Base-by-base conservation (phyloP, 768 basidiomycete genomes). In the Panellus pusillus region DNA sequence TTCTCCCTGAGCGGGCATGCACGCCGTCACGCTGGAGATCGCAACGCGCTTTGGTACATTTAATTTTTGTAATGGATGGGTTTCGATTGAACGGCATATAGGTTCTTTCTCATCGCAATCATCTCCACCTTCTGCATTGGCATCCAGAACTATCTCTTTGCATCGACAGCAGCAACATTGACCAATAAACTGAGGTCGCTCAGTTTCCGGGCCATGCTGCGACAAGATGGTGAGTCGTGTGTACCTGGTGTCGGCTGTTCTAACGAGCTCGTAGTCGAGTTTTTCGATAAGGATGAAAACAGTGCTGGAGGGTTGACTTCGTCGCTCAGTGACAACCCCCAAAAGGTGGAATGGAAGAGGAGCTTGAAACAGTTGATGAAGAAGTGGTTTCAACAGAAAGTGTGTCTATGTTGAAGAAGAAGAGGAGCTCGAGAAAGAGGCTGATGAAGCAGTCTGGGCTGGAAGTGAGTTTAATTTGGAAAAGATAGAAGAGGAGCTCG, bases 251-350 rank as follows among this genome's bases (percentile, higher is more conserved):
- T 12, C 6, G 9, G 12, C 12, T 29, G 3, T 50, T 50, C 38
- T 53, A 51, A 45, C 37, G 11, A 9, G 52, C 48, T 44, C 24
- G 9, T 27, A 88, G 85, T 91, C 61, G 87, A 86, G 56, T 95
- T 86, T 76, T 97, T 95, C 54, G 93, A 97, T 70, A 84, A 82
- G 70, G 91, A 93, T 20, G 82, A 86, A 68, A 84, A 97, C 66
- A 89, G 77, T 52, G 85, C 92, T 9, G 96, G 96, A 52, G 77
- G 81, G 40, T 75, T 98, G 49, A 95, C 92, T 3, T 80, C 89
- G 0, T 76, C 74, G 50, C 73, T 98, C 41, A 86, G 89, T 50
- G 92, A 95, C 52, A 87, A 91, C 65, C 87, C n/a, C 2, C 90
- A 94, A 63, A 95, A 95, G 65, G 80, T 97, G n/a, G n/a, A n/a